Conservation (phyloP, 73 alveolate species). For the Stentor roeselii region DNA sequence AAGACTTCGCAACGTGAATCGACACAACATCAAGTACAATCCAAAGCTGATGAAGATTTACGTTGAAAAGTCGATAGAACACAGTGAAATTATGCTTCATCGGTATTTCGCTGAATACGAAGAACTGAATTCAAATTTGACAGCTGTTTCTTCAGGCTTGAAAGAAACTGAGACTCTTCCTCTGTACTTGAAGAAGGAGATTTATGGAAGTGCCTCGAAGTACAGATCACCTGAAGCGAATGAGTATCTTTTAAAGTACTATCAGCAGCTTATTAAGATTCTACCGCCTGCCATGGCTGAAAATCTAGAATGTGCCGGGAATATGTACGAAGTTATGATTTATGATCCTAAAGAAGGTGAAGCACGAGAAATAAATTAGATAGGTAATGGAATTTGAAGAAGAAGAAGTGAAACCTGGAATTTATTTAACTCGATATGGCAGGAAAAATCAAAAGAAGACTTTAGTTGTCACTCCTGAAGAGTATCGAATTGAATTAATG, state of each 20-base stretch:
- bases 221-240: neutral
- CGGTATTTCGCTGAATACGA: neutral
- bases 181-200: neutral
- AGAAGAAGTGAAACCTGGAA: neutral
- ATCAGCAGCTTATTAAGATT: neutral
- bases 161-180: neutral
- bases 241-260: neutral
- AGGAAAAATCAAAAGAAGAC: neutral
- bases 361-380: no score
- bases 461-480: neutral
- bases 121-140: neutral
- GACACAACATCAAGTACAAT: conserved; percentile 5
- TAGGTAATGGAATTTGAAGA: no score
- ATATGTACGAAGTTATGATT: neutral
- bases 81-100: neutral
- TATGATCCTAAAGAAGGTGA: neutral
- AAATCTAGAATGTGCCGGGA: neutral
- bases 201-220: neutral
- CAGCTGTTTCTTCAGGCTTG: neutral
- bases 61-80: neutral
- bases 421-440: neutral
- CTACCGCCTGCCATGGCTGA: neutral
- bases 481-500: neutral
- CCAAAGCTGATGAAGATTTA: neutral
- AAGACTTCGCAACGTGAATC: conserved; percentile 11